A percentile compares a stretch with the other conserved stretches of the same genome.
Conservation (phyloP, 2,329 filamentous ascomycete species). For the Venturia oleaginea region DNA sequence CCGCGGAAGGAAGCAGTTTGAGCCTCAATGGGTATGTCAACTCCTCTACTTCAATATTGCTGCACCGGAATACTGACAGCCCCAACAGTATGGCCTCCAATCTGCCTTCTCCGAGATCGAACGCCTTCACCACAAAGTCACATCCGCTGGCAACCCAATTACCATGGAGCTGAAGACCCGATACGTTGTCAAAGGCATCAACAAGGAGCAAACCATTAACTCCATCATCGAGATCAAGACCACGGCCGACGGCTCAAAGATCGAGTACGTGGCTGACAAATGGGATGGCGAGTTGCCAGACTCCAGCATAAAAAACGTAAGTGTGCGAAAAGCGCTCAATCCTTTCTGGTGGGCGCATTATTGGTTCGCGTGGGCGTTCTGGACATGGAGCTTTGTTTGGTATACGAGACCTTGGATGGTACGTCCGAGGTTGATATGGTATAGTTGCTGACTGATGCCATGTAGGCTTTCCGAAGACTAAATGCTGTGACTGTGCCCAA, state of each 20-base stretch:
- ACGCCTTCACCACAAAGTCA: slow-evolving; percentile 46
- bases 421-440: slow-evolving; percentile 18
- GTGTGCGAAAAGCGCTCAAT: slow-evolving; percentile 28
- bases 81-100: slow-evolving; percentile 46
- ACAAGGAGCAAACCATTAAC: slow-evolving; percentile 41
- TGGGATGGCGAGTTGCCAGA: slow-evolving; percentile 47
- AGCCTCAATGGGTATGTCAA: slow-evolving; percentile 37
- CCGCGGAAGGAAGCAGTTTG: slow-evolving; percentile 43
- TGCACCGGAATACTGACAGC: not conserved
- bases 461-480: slow-evolving; percentile 43
- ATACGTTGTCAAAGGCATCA: slow-evolving; percentile 46
- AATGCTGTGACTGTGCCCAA: slow-evolving; percentile 44
- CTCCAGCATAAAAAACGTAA: slow-evolving; percentile 41
- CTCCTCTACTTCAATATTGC: not conserved
- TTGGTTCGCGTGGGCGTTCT: slow-evolving; percentile 29
- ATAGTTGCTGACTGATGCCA: slow-evolving; percentile 1
- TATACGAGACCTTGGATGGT: slow-evolving; percentile 33
- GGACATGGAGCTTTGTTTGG: slow-evolving; percentile 31
- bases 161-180: slow-evolving; percentile 43
- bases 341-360: slow-evolving; percentile 32
- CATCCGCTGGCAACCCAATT: slow-evolving; percentile 49
- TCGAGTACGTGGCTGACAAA: slow-evolving; percentile 44
- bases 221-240: slow-evolving; percentile 41
- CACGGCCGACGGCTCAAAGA: slow-evolving; percentile 33
- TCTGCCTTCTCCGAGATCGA: slow-evolving; percentile 50